A percentile compares a stretch with the other conserved stretches of the same genome.
phyloP scores from a whole-genome alignment of 768 basidiomycete species.

The Lentinula raphanica region DNA sequence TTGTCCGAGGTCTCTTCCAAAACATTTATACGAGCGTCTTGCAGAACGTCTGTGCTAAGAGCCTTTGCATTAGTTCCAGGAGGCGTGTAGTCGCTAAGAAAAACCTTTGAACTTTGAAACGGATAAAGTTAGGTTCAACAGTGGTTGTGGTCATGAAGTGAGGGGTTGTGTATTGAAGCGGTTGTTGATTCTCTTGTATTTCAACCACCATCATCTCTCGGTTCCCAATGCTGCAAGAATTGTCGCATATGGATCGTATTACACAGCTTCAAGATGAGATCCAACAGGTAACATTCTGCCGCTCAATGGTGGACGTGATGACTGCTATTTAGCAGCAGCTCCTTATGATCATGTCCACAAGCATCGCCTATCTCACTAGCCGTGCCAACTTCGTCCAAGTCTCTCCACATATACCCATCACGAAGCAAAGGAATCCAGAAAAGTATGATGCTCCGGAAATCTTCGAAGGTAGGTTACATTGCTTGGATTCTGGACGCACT shows the following conservation, averaged over 20 bases:
- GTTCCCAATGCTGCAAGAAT: constrained; percentile 81
- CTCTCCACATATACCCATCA: constrained; percentile 75
- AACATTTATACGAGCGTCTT: constrained; percentile 43
- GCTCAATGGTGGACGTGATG: neutral
- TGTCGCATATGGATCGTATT: constrained; percentile 93
- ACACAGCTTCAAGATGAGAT: constrained; percentile 94
- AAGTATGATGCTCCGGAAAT: constrained; percentile 68
- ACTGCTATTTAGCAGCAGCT: constrained; percentile 40
- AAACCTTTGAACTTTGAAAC: constrained; percentile 7
- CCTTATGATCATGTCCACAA: constrained; percentile 83
- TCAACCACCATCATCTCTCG: constrained; percentile 7
- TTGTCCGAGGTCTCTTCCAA: constrained; percentile 33
- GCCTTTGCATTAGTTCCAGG: neutral
- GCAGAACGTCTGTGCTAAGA: constrained; percentile 45
- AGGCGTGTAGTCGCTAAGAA: neutral
- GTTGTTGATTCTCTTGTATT: neutral
- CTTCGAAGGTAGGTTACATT: constrained; percentile 67
- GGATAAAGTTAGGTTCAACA: neutral
- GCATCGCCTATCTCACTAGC: constrained; percentile 72
- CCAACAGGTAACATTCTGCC: constrained; percentile 53
- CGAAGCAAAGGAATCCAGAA: constrained; percentile 68
- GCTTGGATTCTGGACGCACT: neutral
- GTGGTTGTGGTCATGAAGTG: neutral
- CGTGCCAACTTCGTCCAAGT: constrained; percentile 76
- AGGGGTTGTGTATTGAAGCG: neutral